These are phyloP conservation scores for Boletellus sp. DNA, from an alignment of 768 basidiomycete species.

Conservation along the genomic window DNA sequence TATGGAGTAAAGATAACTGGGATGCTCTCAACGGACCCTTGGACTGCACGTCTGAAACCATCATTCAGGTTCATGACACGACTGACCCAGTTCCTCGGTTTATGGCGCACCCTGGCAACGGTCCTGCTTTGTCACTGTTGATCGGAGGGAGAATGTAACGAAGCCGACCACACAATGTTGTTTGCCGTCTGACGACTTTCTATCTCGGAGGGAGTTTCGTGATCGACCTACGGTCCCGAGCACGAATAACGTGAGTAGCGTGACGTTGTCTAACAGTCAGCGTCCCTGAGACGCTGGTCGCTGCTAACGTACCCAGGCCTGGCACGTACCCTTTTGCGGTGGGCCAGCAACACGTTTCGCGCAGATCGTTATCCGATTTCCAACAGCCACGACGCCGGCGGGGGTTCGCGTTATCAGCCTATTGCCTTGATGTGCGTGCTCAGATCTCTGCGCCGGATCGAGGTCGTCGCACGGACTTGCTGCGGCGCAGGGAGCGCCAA, in stretches of 20 bases:
- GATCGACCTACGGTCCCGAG: conserved; percentile 41
- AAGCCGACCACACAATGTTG: conserved; percentile 40
- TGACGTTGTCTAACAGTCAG: conserved; percentile 3
- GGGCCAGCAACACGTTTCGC: conserved; percentile 30
- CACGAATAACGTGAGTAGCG: conserved; percentile 31
- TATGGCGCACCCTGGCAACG: conserved; percentile 30
- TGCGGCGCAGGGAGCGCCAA: conserved; percentile 45
- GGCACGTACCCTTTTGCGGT: conserved; percentile 42
- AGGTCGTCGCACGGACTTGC: conserved; percentile 47
- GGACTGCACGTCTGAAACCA: conserved; percentile 15
- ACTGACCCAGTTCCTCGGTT: conserved; percentile 32
- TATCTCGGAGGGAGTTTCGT: conserved; percentile 36
- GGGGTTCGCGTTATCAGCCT: conserved; percentile 43
- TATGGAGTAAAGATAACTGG: conserved; percentile 52
- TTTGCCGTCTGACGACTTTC: conserved; percentile 34
- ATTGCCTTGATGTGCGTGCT: conserved; percentile 47
- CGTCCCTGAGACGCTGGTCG: conserved; percentile 25
- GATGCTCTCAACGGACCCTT: conserved; percentile 15
- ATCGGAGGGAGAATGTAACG: conserved; percentile 38
- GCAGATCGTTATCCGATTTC: conserved; percentile 7
- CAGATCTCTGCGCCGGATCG: conserved; percentile 52
- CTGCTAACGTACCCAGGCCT: conserved; percentile 23
- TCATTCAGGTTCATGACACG: conserved; percentile 34
- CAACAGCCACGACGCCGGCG: conserved; percentile 36
- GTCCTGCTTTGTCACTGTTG: conserved; percentile 38